Conservation (phyloP, 495 filamentous ascomycete genomes). For the Aspergillus homomorphus region DNA sequence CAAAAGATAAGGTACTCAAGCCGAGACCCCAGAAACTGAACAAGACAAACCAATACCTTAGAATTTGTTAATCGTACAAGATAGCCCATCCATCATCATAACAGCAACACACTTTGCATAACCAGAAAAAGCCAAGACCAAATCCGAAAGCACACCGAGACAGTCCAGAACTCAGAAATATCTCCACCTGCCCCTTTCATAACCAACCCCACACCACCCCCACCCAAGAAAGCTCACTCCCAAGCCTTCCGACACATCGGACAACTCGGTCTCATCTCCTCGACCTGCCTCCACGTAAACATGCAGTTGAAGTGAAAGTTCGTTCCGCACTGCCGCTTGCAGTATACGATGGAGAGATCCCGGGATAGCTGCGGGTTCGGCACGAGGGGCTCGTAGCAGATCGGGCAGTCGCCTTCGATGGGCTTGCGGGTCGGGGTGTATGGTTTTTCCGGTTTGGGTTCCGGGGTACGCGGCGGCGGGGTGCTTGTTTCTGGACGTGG, state of each 20-base stretch:
- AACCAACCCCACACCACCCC: no score
- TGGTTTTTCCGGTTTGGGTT: not conserved
- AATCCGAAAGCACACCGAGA: no score
- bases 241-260: not conserved
- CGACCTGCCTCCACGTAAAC: conserved; percentile 50
- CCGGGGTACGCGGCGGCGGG: not conserved
- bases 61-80: no score
- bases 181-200: no score
- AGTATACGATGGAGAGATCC: conserved; percentile 57
- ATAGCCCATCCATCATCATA: no score
- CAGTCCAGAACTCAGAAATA: no score
- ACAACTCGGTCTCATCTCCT: not conserved
- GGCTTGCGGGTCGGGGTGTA: not conserved
- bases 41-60: no score
- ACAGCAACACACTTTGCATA: no score
- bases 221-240: not conserved
- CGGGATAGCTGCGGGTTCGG: not conserved
- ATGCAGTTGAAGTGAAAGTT: conserved; percentile 70
- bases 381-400: not conserved
- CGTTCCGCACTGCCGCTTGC: conserved; percentile 65
- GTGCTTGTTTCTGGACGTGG: not conserved
- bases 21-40: no score
- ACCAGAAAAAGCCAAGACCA: no score
- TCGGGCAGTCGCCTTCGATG: not conserved
- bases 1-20: no score